phyloP scores from a whole-genome alignment of 78 protist species.

The Creolimax fragrantissima region DNA sequence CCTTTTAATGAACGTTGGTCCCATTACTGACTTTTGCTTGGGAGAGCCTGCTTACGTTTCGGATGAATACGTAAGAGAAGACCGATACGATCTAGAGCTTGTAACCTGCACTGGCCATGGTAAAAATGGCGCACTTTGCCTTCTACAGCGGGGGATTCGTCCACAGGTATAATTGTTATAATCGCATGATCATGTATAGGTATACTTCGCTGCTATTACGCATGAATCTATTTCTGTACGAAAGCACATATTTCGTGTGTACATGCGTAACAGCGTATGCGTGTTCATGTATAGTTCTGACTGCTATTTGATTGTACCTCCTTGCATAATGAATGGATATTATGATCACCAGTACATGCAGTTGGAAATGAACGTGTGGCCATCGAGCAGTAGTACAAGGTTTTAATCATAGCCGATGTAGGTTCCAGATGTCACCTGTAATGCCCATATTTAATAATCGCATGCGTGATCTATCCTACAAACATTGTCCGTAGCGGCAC shows the following conservation, averaged over 20 bases:
- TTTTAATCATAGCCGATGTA: neutral
- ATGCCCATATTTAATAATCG: neutral
- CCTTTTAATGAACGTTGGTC: neutral
- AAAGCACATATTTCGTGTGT: neutral
- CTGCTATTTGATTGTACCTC: neutral
- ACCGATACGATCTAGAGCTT: neutral
- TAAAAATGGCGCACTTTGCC: neutral
- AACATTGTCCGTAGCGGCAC: too few relatives aligned
- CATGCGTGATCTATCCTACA: neutral
- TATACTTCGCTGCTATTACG: neutral
- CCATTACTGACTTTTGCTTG: neutral
- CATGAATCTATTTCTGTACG: neutral
- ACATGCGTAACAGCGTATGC: neutral
- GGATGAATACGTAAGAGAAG: neutral
- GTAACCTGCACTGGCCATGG: slow-evolving; percentile 9
- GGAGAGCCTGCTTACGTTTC: neutral
- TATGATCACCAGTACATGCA: neutral
- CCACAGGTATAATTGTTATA: too few relatives aligned
- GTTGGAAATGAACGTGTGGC: neutral
- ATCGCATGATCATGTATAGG: neutral
- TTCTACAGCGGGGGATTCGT: neutral
- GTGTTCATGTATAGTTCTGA: neutral
- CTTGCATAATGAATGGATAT: neutral
- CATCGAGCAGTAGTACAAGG: neutral
- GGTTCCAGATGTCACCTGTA: too few relatives aligned